Evolutionary conservation across 768 basidiomycete species (phyloP).

Genomic region (Neoboletus magnificus): DNA sequence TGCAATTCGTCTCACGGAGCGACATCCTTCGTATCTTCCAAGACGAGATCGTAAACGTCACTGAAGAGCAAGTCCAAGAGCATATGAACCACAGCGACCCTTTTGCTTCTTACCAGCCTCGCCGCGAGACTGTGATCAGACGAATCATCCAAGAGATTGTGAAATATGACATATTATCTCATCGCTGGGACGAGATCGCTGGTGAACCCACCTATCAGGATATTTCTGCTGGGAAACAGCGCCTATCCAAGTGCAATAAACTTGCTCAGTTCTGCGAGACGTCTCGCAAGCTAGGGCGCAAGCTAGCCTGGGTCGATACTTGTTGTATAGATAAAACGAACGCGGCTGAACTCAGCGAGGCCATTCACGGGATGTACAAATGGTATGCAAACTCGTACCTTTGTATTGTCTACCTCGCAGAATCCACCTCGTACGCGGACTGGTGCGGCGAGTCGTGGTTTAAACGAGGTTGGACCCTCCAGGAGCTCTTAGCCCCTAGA

Average conservation of each 20-base stretch:
- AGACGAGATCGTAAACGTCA: background rate
- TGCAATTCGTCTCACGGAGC: constrained; percentile 3
- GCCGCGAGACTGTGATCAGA: background rate
- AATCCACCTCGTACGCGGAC: background rate
- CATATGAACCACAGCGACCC: background rate
- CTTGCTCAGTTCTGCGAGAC: constrained; percentile 6
- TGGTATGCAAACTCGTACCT: constrained; percentile 22
- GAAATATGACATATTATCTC: constrained; percentile 14
- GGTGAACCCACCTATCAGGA: constrained; percentile 12
- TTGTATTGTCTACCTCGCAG: constrained; percentile 19
- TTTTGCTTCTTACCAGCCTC: background rate
- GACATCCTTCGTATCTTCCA: constrained; percentile 9
- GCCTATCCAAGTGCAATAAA: background rate
- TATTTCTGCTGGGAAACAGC: background rate
- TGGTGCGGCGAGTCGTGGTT: constrained; percentile 11
- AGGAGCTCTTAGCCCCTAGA: constrained; percentile 17
- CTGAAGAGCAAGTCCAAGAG: background rate
- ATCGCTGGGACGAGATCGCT: constrained; percentile 5
- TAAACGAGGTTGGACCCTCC: constrained; percentile 8
- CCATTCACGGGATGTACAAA: constrained; percentile 18
- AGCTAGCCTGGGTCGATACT: constrained; percentile 15
- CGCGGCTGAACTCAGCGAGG: constrained; percentile 16
- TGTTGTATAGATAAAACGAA: constrained; percentile 22
- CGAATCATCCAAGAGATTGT: constrained; percentile 13
- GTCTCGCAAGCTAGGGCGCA: background rate